Evolutionary conservation across 768 basidiomycete genomes (phyloP).

Genomic region (Collybiopsis confluens): DNA sequence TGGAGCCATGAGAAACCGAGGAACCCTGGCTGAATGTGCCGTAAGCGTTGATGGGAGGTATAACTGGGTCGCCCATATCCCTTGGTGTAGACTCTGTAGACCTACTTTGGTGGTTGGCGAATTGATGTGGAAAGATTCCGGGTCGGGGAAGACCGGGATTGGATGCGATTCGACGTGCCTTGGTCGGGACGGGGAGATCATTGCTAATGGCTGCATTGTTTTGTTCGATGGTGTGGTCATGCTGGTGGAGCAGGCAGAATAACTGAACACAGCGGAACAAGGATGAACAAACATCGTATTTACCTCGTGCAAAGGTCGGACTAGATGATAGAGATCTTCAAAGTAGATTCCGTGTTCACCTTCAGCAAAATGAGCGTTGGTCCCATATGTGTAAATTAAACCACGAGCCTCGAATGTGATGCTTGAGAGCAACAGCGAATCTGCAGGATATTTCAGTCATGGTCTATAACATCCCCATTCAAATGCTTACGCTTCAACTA

Average conservation of each 20-base stretch:
- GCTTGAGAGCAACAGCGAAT: conserved; percentile 34
- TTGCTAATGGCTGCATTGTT: background rate
- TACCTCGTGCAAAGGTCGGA: conserved; percentile 54
- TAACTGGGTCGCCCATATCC: background rate
- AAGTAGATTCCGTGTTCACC: conserved; percentile 61
- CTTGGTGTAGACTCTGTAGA: background rate
- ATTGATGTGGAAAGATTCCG: background rate
- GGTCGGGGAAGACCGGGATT: conserved; percentile 6
- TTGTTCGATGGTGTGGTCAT: conserved; percentile 11
- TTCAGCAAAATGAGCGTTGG: conserved; percentile 13
- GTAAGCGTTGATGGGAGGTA: conserved; percentile 5
- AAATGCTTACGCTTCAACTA: too few species aligned
- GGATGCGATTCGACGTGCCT: conserved; percentile 9
- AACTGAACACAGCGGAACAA: too few species aligned
- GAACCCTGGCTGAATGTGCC: conserved; percentile 8
- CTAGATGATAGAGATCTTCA: conserved; percentile 55
- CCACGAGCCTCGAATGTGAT: conserved; percentile 50
- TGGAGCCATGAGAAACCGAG: background rate
- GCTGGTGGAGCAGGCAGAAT: background rate
- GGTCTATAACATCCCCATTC: too few species aligned
- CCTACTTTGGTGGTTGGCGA: background rate
- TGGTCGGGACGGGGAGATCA: background rate
- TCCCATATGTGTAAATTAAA: background rate
- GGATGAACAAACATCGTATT: background rate
- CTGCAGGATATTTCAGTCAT: background rate